These are phyloP conservation scores for Bjerkandera adusta DNA, from an alignment of 1,284 basidiomycete species.

Conservation along the genomic window DNA sequence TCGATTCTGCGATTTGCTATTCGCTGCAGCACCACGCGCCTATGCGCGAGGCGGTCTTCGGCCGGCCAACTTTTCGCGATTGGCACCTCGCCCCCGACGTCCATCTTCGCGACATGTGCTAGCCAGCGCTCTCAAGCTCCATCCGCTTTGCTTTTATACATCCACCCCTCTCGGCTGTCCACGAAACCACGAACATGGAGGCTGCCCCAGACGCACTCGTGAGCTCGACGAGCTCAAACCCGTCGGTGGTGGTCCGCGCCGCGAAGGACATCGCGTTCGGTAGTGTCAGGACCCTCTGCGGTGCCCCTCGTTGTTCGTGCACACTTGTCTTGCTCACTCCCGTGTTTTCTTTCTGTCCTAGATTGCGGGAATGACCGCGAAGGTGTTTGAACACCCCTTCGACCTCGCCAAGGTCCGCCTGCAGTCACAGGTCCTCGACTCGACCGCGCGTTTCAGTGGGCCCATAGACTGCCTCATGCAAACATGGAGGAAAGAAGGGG, in stretches of 20 bases:
- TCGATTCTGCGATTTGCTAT: too few relatives aligned
- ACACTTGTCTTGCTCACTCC: background rate
- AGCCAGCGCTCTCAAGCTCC: background rate
- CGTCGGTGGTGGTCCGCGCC: conserved; percentile 36
- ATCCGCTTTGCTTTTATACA: background rate
- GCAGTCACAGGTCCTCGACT: conserved; percentile 80
- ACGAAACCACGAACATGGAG: too few relatives aligned
- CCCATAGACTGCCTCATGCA: conserved; percentile 80
- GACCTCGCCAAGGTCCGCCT: conserved; percentile 84
- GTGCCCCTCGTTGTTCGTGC: background rate
- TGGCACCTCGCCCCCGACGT: too few relatives aligned
- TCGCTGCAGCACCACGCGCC: too few relatives aligned
- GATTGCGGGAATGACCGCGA: conserved; percentile 80
- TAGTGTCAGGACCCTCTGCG: conserved; percentile 39
- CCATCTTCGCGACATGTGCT: background rate
- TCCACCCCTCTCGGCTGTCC: background rate
- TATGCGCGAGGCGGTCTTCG: too few relatives aligned
- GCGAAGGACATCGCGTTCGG: conserved; percentile 59
- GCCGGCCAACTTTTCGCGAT: too few relatives aligned
- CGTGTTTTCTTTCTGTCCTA: conserved; percentile 20
- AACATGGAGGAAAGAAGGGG: conserved; percentile 76
- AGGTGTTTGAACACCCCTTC: conserved; percentile 85
- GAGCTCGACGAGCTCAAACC: conserved; percentile 15
- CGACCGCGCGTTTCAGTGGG: conserved; percentile 68
- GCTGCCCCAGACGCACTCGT: conserved; percentile 27